Evolutionary conservation across 805 yeast genomes (phyloP).

Genomic region (Cyberlindnera americana): DNA sequence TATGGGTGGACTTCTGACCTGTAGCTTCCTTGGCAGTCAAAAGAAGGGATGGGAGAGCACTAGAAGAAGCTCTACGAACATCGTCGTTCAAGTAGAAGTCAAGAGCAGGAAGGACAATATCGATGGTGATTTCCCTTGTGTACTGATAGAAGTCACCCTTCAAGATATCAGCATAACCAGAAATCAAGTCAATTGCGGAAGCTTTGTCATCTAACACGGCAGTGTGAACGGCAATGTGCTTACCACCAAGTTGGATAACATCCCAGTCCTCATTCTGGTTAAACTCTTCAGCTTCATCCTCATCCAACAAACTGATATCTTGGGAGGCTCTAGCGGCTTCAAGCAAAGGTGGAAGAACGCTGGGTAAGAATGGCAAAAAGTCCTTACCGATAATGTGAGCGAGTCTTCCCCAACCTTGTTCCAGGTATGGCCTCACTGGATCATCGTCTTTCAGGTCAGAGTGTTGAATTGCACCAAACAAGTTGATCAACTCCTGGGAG

Average conservation of each 20-base stretch:
- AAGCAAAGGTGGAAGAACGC: constrained; percentile 86
- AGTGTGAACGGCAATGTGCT: constrained; percentile 91
- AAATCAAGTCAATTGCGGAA: constrained; percentile 82
- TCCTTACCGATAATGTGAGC: constrained; percentile 84
- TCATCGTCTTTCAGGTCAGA: constrained; percentile 63
- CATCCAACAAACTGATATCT: constrained; percentile 82
- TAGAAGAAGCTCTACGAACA: constrained; percentile 88
- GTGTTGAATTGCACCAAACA: constrained; percentile 70
- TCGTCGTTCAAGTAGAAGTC: constrained; percentile 93
- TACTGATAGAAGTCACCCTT: constrained; percentile 81
- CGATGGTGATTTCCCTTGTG: constrained; percentile 71
- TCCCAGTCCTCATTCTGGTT: constrained; percentile 93
- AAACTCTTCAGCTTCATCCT: constrained; percentile 81
- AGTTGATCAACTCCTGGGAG: constrained; percentile 65
- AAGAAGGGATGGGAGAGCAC: constrained; percentile 74
- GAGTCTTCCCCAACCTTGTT: constrained; percentile 94
- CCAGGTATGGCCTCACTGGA: constrained; percentile 80
- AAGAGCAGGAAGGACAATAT: constrained; percentile 81
- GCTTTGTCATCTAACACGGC: constrained; percentile 93
- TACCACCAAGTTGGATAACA: constrained; percentile 85
- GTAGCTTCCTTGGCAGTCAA: constrained; percentile 52
- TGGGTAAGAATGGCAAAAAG: constrained; percentile 77
- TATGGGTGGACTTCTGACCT: constrained; percentile 50
- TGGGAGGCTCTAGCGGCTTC: constrained; percentile 85
- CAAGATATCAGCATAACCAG: constrained; percentile 79